phyloP scores from a whole-genome alignment of 371 early-diverging fungal species.

The Rhizopus sp. region DNA sequence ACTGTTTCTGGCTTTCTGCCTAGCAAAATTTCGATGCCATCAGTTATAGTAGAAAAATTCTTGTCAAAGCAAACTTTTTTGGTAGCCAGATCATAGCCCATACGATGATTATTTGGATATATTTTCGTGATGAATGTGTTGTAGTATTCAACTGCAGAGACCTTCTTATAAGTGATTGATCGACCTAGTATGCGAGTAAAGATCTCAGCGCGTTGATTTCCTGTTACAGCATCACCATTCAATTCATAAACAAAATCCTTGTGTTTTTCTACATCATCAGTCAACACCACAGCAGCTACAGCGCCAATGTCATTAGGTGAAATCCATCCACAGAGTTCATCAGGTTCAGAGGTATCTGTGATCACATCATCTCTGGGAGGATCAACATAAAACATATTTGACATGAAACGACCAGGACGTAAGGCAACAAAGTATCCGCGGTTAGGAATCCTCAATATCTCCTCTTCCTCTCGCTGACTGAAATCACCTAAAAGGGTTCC shows the following conservation, averaged over 20 bases:
- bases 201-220: constrained; percentile 2
- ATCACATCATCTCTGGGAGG: not conserved
- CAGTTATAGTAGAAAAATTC: not conserved
- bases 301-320: constrained; percentile 21
- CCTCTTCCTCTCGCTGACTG: not conserved
- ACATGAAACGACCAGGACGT: constrained; percentile 2
- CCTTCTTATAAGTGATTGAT: not conserved
- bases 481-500: no score
- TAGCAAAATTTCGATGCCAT: constrained; percentile 4
- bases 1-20: constrained; percentile 14
- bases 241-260: constrained; percentile 13
- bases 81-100: not conserved
- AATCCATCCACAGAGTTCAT: not conserved
- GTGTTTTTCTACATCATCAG: constrained; percentile 18
- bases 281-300: constrained; percentile 17
- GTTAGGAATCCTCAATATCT: not conserved
- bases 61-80: not conserved
- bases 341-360: not conserved
- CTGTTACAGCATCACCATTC: constrained; percentile 3
- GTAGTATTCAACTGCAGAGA: not conserved
- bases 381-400: not conserved
- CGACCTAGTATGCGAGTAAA: constrained; percentile 7
- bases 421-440: not conserved
- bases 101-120: not conserved
- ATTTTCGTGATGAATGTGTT: not conserved